Evolutionary conservation across 2,329 filamentous ascomycete species (phyloP), one percentile per base, ranked within the genome.

Genomic region (Colletotrichum truncatum): DNA sequence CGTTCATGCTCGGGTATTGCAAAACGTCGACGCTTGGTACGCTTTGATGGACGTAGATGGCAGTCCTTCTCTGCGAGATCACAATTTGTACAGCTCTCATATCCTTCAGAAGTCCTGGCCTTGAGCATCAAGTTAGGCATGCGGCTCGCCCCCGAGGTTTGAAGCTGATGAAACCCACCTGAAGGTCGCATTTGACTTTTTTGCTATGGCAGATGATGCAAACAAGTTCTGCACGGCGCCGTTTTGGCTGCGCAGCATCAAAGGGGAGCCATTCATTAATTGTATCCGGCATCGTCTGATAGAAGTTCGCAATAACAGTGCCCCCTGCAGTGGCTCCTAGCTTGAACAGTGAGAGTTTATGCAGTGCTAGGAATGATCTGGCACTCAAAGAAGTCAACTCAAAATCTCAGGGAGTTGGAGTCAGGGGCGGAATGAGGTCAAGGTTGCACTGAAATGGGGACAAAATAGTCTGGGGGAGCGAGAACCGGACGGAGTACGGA

Each of bases 151-250:
- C 16, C 25, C 14, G 23, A 26, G 14, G 23, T 28, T 16, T 25
- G 16, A 26, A 6, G 23, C 11, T 30, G 21, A 41, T 28, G 16
- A 34, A 18, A 25, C 58, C 30, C 48, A 70, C 72, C 69, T 77
- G 74, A 28, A 76, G 63, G 62, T 77, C 74, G 28, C 75, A 78
- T 36, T 77, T 77, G 58, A 76, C 72, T 69, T 78, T 78, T 65
- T 77, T 78, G 1, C 73, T 71, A 58, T 78, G 76, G 32, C 76
- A 78, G 46, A 69, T 67, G 21, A 73, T 61, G 62, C 76, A 74
- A 57, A 73, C 73, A 6, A 71, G 57, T 39, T 74, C 72, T 23
- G 73, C 76, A 10, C 76, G 73, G 43, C 77, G 76, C 36, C 74
- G 68, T 68, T 76, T 76, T 16, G 74, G 71, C 59, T 75, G 72